A percentile compares a stretch with the other conserved stretches of the same genome.
Evolutionary conservation across 352 stramenopile genomes (phyloP).

Genomic region (Phytophthora quininea): DNA sequence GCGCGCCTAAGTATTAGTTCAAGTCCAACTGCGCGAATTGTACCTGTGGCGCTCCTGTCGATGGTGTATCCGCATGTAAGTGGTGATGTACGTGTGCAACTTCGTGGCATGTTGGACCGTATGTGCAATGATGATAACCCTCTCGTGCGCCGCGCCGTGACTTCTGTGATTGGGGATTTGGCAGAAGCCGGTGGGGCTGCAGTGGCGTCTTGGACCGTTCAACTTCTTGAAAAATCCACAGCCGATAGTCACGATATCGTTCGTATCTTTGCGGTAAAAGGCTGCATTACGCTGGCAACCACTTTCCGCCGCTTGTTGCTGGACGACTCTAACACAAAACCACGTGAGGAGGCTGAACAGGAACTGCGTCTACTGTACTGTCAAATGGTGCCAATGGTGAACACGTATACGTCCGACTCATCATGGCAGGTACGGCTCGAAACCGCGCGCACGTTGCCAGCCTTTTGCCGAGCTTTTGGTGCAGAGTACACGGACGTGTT

Average conservation of each 20-base stretch:
- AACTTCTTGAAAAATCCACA: constrained; percentile 81
- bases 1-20: constrained; percentile 83
- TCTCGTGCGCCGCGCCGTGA: constrained; percentile 81
- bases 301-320: constrained; percentile 62
- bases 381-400: constrained; percentile 89
- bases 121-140: constrained; percentile 90
- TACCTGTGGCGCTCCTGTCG: constrained; percentile 76
- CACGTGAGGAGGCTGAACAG: constrained; percentile 38
- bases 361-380: constrained; percentile 70
- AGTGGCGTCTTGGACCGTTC: constrained; percentile 73
- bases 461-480: constrained; percentile 82
- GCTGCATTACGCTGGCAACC: constrained; percentile 74
- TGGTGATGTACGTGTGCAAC: constrained; percentile 78
- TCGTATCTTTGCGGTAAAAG: constrained; percentile 87
- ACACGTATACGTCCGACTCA: constrained; percentile 87
- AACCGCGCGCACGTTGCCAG: constrained; percentile 70
- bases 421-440: constrained; percentile 90
- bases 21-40: constrained; percentile 83
- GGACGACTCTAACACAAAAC: constrained; percentile 37
- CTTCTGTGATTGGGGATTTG: constrained; percentile 82
- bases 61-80: constrained; percentile 76
- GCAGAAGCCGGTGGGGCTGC: constrained; percentile 55
- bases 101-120: constrained; percentile 87
- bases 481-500: constrained; percentile 84
- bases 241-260: constrained; percentile 89